Conservation (phyloP, 257 asterid species). For the Salvia splendens region DNA sequence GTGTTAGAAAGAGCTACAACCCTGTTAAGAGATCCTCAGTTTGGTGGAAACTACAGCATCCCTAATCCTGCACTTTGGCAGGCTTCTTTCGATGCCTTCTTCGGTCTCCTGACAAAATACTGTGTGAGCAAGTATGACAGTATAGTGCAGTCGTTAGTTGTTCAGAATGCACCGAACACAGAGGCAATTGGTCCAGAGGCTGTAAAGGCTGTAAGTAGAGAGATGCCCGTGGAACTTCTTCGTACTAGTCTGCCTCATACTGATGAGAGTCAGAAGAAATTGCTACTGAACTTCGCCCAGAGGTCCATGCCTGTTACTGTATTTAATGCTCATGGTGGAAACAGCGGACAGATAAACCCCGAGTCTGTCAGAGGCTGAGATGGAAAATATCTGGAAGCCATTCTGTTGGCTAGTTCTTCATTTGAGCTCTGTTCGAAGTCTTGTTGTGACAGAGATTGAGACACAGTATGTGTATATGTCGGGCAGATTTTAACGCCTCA, state of each 20-base stretch:
- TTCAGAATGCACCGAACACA: slow-evolving; percentile 49
- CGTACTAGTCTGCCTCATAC: slow-evolving; percentile 93
- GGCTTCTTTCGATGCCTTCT: slow-evolving; percentile 93
- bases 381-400: slow-evolving; percentile 14
- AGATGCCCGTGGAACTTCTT: slow-evolving; percentile 91
- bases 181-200: slow-evolving; percentile 64
- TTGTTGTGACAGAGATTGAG: slow-evolving; percentile 32
- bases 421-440: slow-evolving; percentile 8
- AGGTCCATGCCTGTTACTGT: slow-evolving; percentile 78
- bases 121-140: slow-evolving; percentile 73
- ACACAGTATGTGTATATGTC: slow-evolving; percentile 28
- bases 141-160: slow-evolving; percentile 61
- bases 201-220: slow-evolving; percentile 74
- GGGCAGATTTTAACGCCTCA: slow-evolving; percentile 48
- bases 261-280: slow-evolving; percentile 70
- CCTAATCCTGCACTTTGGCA: slow-evolving; percentile 87
- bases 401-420: slow-evolving; percentile 19
- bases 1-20: slow-evolving; percentile 77
- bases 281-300: slow-evolving; percentile 70
- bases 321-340: slow-evolving; percentile 61
- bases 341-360: slow-evolving; percentile 63
- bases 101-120: slow-evolving; percentile 77
- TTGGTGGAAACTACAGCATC: slow-evolving; percentile 48
- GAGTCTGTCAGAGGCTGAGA: slow-evolving; percentile 66
- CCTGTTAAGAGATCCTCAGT: slow-evolving; percentile 58